Evolutionary conservation across 768 basidiomycete genomes (phyloP).

Genomic region (Lactarius sanguifluus): DNA sequence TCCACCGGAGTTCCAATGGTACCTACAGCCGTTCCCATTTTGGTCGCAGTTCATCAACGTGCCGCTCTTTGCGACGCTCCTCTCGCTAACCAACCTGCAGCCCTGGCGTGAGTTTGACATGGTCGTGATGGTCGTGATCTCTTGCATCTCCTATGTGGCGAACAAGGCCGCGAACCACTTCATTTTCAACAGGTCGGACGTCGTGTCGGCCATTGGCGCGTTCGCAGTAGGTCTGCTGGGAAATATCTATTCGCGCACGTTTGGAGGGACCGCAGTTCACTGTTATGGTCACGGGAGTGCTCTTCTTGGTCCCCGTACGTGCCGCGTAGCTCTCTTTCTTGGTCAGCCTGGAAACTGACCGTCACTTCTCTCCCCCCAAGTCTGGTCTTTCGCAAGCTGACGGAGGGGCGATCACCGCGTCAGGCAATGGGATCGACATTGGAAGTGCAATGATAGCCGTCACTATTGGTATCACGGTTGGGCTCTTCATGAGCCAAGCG

Average conservation of each 20-base stretch:
- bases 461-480: conserved; percentile 87
- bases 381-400: conserved; percentile 78
- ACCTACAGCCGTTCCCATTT: conserved; percentile 74
- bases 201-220: conserved; percentile 83
- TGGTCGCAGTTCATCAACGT: conserved; percentile 79
- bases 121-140: conserved; percentile 81
- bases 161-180: conserved; percentile 83
- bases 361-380: conserved; percentile 39
- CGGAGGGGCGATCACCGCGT: conserved; percentile 72
- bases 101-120: conserved; percentile 70
- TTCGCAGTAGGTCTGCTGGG: conserved; percentile 78
- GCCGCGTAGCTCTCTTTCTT: not conserved
- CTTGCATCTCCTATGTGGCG: conserved; percentile 73
- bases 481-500: conserved; percentile 84
- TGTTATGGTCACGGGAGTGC: conserved; percentile 85
- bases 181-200: conserved; percentile 80
- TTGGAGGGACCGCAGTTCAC: conserved; percentile 88
- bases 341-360: conserved; percentile 16
- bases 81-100: conserved; percentile 77
- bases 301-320: conserved; percentile 84
- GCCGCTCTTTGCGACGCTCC: conserved; percentile 67
- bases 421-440: conserved; percentile 80
- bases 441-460: conserved; percentile 89
- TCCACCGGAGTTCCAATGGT: conserved; percentile 65
- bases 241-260: conserved; percentile 77